These are phyloP conservation scores for Chrysanthemum seticuspe DNA, from an alignment of 129 eudicot genomes.

Conservation along the genomic window DNA sequence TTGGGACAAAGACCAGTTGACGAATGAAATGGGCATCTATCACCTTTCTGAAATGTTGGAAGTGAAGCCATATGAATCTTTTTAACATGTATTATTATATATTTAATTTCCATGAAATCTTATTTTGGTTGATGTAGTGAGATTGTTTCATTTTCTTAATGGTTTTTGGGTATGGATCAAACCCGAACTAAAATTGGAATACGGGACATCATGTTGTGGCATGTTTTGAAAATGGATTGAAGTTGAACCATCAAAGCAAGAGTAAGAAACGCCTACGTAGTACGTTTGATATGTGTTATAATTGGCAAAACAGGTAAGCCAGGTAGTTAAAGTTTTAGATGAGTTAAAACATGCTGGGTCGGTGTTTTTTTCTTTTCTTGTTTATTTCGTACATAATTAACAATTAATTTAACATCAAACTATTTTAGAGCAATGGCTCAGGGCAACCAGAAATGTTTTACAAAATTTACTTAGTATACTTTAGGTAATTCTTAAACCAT, in stretches of 20 bases:
- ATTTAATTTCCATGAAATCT: constrained; percentile 12
- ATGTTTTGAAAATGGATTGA: not conserved
- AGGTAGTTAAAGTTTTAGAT: not conserved
- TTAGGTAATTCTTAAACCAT: no score
- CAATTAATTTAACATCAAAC: no score
- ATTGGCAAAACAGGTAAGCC: not conserved
- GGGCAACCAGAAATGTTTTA: no score
- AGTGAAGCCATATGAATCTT: constrained; percentile 19
- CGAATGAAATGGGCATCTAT: constrained; percentile 28
- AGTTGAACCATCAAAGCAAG: not conserved
- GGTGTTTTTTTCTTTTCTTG: no score
- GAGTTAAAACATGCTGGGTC: no score
- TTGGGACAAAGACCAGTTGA: constrained; percentile 84
- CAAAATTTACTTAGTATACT: no score
- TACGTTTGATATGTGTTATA: not conserved
- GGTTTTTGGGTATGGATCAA: constrained; percentile 3
- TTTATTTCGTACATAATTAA: no score
- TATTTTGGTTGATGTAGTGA: constrained; percentile 23
- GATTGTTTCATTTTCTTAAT: constrained; percentile 22
- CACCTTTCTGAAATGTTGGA: constrained; percentile 19
- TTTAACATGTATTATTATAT: constrained; percentile 14
- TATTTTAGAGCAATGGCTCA: no score
- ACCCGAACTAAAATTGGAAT: not conserved
- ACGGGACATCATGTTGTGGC: not conserved
- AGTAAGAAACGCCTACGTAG: not conserved